A percentile compares a stretch with the other conserved stretches of the same genome.
phyloP scores from a whole-genome alignment of 1,284 basidiomycete genomes.

The Ganoderma sp. region DNA sequence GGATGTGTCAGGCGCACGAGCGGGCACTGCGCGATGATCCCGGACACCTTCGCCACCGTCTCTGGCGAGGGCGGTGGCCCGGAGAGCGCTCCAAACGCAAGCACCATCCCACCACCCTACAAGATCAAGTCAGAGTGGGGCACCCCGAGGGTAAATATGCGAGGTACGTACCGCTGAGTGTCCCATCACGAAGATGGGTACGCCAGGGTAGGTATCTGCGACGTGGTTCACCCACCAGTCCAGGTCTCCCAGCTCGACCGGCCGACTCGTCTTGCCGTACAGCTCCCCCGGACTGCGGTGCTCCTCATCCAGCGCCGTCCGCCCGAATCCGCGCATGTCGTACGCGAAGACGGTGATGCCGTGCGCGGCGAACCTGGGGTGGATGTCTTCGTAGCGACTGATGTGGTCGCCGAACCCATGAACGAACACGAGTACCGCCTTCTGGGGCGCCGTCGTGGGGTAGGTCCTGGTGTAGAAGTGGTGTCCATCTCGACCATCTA shows the following conservation, averaged over 20 bases:
- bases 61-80: slow-evolving; percentile 46
- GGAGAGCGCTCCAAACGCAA: slow-evolving; percentile 39
- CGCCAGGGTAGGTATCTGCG: slow-evolving; percentile 48
- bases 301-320: slow-evolving; percentile 66
- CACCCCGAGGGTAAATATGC: no score
- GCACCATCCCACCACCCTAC: not conserved
- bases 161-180: slow-evolving; percentile 73
- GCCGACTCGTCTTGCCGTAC: slow-evolving; percentile 77
- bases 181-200: slow-evolving; percentile 77
- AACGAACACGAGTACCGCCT: slow-evolving; percentile 77
- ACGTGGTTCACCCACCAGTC: slow-evolving; percentile 67
- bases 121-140: no score
- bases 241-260: slow-evolving; percentile 71
- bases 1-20: slow-evolving; percentile 67
- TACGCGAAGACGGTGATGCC: slow-evolving; percentile 76
- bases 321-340: slow-evolving; percentile 88
- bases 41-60: slow-evolving; percentile 56
- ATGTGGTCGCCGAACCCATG: slow-evolving; percentile 88
- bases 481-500: not conserved
- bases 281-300: slow-evolving; percentile 52
- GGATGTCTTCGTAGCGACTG: slow-evolving; percentile 73
- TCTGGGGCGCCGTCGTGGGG: slow-evolving; percentile 50
- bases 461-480: slow-evolving; percentile 50
- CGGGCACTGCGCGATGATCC: slow-evolving; percentile 75
- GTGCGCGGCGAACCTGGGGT: slow-evolving; percentile 59